Evolutionary conservation across 2,329 filamentous ascomycete species (phyloP).

Genomic region (Eutypa lata): DNA sequence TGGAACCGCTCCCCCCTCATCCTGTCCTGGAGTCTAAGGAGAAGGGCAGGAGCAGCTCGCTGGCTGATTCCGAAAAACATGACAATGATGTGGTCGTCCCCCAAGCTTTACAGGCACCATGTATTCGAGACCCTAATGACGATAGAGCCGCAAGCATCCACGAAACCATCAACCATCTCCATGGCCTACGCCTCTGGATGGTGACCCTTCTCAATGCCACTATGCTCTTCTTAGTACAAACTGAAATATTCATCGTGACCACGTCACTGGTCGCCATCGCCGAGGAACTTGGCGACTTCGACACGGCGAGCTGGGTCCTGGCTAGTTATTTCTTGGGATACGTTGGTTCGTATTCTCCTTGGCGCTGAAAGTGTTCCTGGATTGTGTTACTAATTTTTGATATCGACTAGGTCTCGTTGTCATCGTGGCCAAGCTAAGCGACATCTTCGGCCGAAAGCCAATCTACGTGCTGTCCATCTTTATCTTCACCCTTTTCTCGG

Average conservation of each 20-base stretch:
- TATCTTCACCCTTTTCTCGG: conserved; percentile 3
- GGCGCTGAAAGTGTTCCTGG: not conserved
- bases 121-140: not conserved
- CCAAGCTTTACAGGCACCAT: not conserved
- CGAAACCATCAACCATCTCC: not conserved
- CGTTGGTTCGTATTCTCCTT: not conserved
- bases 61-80: not conserved
- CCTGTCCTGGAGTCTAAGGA: not conserved
- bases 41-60: not conserved
- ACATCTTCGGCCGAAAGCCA: conserved; percentile 4
- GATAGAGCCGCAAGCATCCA: not conserved
- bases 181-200: not conserved
- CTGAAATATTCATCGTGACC: not conserved
- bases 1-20: not conserved
- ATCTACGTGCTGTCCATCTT: not conserved
- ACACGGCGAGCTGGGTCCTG: not conserved
- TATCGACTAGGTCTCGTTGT: not conserved
- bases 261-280: not conserved
- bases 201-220: not conserved
- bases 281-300: not conserved
- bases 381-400: not conserved
- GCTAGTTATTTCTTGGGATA: not conserved
- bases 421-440: conserved; percentile 2
- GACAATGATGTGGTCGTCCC: not conserved
- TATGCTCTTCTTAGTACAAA: not conserved